A percentile compares a stretch with the other conserved stretches of the same genome.
phyloP scores from a whole-genome alignment of 129 eudicot genomes.

The sunflower (Helianthus annuus) region HanXRQr2.0-SUNRISE NC_035434.2:133523321-133523820 shows the following conservation, averaged over 20 bases:
- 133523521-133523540: slow-evolving; percentile 20
- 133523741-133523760: slow-evolving; percentile 13
- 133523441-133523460: slow-evolving; percentile 25
- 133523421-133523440: slow-evolving; percentile 22
- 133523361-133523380: slow-evolving; percentile 35
- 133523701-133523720: slow-evolving; percentile 27
- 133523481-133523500: slow-evolving; percentile 19
- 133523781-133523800: slow-evolving; percentile 28
- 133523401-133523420: slow-evolving; percentile 22
- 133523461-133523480: slow-evolving; percentile 20
- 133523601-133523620: slow-evolving; percentile 19
- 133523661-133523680: slow-evolving; percentile 40
- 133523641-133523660: slow-evolving; percentile 15
- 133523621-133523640: slow-evolving; percentile 27
- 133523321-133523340: slow-evolving; percentile 98
- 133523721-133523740: slow-evolving; percentile 26
- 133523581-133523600: slow-evolving; percentile 16
- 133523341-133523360: slow-evolving; percentile 79
- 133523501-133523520: slow-evolving; percentile 4
- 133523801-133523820: slow-evolving; percentile 25
- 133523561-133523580: slow-evolving; percentile 21
- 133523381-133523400: slow-evolving; percentile 27
- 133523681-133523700: slow-evolving; percentile 44
- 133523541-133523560: slow-evolving; percentile 16
- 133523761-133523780: slow-evolving; percentile 27